phyloP scores from a whole-genome alignment of 1,284 basidiomycete genomes.

The Gymnopus androsaceus region DNA sequence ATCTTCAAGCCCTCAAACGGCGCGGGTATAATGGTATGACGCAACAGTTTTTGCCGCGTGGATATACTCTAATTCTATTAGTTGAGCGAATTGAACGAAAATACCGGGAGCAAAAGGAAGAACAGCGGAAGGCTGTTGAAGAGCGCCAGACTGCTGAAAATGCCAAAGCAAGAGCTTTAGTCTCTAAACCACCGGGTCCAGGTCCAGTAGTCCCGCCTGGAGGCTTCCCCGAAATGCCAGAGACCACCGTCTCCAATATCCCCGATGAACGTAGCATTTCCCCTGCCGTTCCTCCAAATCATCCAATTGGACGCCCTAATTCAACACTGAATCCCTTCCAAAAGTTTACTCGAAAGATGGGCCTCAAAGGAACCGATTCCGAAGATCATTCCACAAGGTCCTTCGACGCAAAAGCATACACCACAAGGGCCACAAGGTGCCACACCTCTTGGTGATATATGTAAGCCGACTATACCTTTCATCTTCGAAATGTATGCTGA shows the following conservation, averaged over 20 bases:
- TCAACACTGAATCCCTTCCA: slow-evolving; percentile 7
- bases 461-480: slow-evolving; percentile 37
- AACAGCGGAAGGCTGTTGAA: slow-evolving; percentile 40
- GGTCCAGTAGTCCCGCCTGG: slow-evolving; percentile 1
- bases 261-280: neutral
- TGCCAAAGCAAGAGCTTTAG: slow-evolving; percentile 19
- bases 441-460: slow-evolving; percentile 62
- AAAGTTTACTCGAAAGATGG: slow-evolving; percentile 5
- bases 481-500: neutral
- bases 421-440: too few relatives aligned
- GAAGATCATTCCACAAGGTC: neutral
- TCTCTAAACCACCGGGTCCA: slow-evolving; percentile 12
- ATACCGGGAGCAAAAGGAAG: slow-evolving; percentile 58
- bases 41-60: neutral
- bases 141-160: slow-evolving; percentile 33
- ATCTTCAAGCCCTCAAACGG: slow-evolving; percentile 80
- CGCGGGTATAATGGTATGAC: slow-evolving; percentile 80
- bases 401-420: neutral
- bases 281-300: neutral
- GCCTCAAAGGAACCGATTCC: neutral
- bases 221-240: neutral
- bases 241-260: neutral
- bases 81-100: slow-evolving; percentile 92
- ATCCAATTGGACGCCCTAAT: neutral
- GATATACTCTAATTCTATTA: slow-evolving; percentile 26